phyloP scores from a whole-genome alignment of 495 filamentous ascomycete genomes.

The Podospora didyma region DNA sequence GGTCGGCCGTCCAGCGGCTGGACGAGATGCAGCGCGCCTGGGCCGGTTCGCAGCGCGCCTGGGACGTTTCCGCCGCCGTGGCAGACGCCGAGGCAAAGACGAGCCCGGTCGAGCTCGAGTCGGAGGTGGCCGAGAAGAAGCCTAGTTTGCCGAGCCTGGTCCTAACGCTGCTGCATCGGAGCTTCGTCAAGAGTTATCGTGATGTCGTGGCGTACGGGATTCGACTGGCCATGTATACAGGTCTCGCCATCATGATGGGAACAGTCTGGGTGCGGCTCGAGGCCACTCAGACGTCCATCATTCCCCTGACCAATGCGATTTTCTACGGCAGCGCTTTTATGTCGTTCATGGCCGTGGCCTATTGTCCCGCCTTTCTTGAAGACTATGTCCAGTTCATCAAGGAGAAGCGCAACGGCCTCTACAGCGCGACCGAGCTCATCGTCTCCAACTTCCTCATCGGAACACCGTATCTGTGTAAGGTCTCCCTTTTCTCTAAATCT shows the following conservation, averaged over 20 bases:
- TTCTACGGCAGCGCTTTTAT: slow-evolving; percentile 75
- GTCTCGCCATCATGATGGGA: slow-evolving; percentile 80
- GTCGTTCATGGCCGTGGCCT: slow-evolving; percentile 88
- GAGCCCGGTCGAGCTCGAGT: not conserved
- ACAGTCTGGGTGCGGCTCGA: slow-evolving; percentile 75
- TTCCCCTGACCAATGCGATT: slow-evolving; percentile 76
- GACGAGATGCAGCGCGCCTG: slow-evolving; percentile 42
- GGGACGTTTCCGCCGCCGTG: slow-evolving; percentile 13
- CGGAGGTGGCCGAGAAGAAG: slow-evolving; percentile 18
- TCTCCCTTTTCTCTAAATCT: slow-evolving; percentile 19
- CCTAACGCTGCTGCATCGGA: slow-evolving; percentile 58
- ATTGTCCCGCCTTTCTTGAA: slow-evolving; percentile 78
- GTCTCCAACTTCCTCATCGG: slow-evolving; percentile 79
- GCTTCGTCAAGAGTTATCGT: slow-evolving; percentile 74
- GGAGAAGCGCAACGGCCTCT: slow-evolving; percentile 77
- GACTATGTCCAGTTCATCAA: slow-evolving; percentile 70
- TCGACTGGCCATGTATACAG: slow-evolving; percentile 73
- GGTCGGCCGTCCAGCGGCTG: slow-evolving; percentile 34
- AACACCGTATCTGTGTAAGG: slow-evolving; percentile 61
- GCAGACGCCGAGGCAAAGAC: not conserved
- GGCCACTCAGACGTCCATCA: slow-evolving; percentile 61
- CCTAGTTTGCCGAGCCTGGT: slow-evolving; percentile 21
- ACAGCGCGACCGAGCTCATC: slow-evolving; percentile 66
- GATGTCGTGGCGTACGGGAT: slow-evolving; percentile 82
- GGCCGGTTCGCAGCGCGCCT: slow-evolving; percentile 22